Percentiles rank a stretch among this genome's conserved stretches.
Conservation (phyloP, 306 rosid genomes). For the Fragaria ananassa region DNA sequence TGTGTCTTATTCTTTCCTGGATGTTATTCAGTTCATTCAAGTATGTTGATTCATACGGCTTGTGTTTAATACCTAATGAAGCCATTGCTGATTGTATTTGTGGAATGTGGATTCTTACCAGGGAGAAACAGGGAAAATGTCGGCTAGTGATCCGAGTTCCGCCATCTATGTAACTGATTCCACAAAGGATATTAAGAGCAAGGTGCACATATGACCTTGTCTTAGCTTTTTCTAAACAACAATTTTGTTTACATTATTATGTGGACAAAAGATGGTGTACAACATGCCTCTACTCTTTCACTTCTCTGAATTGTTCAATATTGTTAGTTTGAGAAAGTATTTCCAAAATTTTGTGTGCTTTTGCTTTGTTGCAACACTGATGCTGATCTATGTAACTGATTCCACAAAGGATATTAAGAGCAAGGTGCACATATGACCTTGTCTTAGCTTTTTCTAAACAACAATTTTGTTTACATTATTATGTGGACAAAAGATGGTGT, state of each 20-base stretch:
- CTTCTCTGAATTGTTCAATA: neutral
- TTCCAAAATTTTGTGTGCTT: neutral
- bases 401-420: no score
- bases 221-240: neutral
- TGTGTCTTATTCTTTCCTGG: neutral
- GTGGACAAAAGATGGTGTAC: neutral
- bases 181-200: no score
- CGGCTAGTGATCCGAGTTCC: slow-evolving; percentile 96
- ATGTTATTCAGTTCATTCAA: neutral
- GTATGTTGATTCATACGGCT: no score
- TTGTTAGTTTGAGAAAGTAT: neutral
- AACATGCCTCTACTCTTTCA: neutral
- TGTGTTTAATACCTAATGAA: neutral
- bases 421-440: neutral
- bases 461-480: neutral
- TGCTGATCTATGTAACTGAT: neutral
- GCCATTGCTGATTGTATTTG: slow-evolving; percentile 17
- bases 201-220: neutral
- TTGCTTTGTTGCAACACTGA: neutral
- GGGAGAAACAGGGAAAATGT: slow-evolving; percentile 97
- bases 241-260: neutral
- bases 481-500: neutral
- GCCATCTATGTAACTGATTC: slow-evolving; percentile 90
- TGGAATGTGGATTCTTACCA: slow-evolving; percentile 48
- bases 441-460: neutral